Base-by-base conservation (phyloP, 129 eudicot genomes). In the Flaveria bidentis region DNA sequence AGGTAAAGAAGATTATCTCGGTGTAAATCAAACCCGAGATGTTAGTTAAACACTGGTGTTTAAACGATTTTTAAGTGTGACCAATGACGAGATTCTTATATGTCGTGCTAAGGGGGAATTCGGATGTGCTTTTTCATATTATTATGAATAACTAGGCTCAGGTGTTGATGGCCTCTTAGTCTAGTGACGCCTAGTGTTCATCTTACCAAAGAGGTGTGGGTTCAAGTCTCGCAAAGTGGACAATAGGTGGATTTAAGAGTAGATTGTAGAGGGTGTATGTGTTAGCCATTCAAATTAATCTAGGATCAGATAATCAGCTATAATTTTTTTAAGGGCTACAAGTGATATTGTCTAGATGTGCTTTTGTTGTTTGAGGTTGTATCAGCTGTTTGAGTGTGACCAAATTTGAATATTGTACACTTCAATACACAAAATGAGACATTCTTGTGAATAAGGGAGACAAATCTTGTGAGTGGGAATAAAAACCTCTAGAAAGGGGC, bases 1-100 rank as follows among this genome's bases (percentile, higher is more conserved):
- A 63, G 20, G 33, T 72, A 69, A 77, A 58, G 15, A 69, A 63
- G 46, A 63, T 63, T 7, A 63, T 30, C 1, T 63, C 45, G 26
- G n/a, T 23, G 28, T 66, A 50, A 50, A 71, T 50, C 75, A 50
- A 71, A 51, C 49, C 75, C 18, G 4, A 1, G 39, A 22, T 14
- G 22, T 17, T 12, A 20, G 33, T 22, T 69, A 22, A 22, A 6
- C 13, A 62, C 18, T 26, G 39, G 67, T 12, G 42, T 62, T 62
- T 62, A 14, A 20, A 26, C 20, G 0, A 62, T 28, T 62, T 62
- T 6, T 13, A 26, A 28, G 11, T 10, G 0, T 13, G 68, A 62
- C 44, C 68, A 18, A 8, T 13, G 18, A 62, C 4, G 44, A 62
- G 10, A 28, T 62, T 28, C 68, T 62, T 12, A 26, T 9, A 58